Base-by-base conservation (phyloP, 805 yeast species). In the Cyberlindnera euphorbiae region DNA sequence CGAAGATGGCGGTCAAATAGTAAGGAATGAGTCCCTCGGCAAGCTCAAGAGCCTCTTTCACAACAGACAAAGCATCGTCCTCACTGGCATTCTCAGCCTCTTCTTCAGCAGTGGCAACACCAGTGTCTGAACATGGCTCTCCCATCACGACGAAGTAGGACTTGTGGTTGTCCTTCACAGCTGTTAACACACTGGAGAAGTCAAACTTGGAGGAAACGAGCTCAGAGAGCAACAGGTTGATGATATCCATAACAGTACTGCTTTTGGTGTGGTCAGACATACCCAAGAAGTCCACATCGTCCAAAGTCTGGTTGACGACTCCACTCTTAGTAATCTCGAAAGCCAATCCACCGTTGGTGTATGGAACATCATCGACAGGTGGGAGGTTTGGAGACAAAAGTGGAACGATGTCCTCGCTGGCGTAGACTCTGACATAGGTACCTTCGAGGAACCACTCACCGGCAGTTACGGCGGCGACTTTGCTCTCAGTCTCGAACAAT, bases 321-420 rank as follows among this genome's bases (percentile, higher is more conserved):
- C 26, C 26, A 24, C 26, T 24, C 7, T 8, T 14, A 24, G 26
- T 24, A 14, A 24, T 24, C 8, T 37, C 60, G 53, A 50, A 62
- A 51, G 40, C 36, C 47, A 45, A 58, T 48, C 55, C 67, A 46
- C 42, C 50, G 49, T 45, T 66, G 53, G 39, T 61, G 51, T 45
- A 49, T 47, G 13, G 44, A 39, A 16, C 62, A 1, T 54, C 40
- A 17, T n/a, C n/a, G n/a, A n/a, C n/a, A n/a, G n/a, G n/a, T n/a
- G n/a, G n/a, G n/a, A n/a, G n/a, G n/a, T 66, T 58, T 10, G 82
- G 78, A 4, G 88, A 89, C 16, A 79, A 56, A 41, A 58, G 49
- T 0, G 86, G 82, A 18, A 82, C 75, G 16, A 71, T 51, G 46
- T 82, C 89, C 22, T 64, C 63, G 15, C 61, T 54, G 51, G 79